phyloP scores from a whole-genome alignment of 2,329 filamentous ascomycete genomes.

The Phialocephala subalpina region DNA sequence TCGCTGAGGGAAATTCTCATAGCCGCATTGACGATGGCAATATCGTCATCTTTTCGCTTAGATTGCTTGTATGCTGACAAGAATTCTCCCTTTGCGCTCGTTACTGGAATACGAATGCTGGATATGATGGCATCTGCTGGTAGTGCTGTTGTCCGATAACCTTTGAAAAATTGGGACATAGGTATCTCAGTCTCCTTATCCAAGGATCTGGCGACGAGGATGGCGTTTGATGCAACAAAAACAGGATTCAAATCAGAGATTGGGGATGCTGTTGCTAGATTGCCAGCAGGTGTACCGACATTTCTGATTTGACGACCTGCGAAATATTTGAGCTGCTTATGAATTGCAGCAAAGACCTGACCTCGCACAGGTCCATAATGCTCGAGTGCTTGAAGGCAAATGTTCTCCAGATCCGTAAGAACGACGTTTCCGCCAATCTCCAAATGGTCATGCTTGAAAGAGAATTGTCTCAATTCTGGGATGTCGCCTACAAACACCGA shows the following conservation, averaged over 20 bases:
- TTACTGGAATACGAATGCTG: conserved; percentile 84
- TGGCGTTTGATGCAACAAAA: conserved; percentile 85
- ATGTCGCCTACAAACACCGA: conserved; percentile 96
- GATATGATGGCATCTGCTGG: conserved; percentile 84
- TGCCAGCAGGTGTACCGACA: conserved; percentile 95
- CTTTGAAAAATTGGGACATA: conserved; percentile 91
- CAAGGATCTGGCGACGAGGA: conserved; percentile 81
- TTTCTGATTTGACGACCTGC: conserved; percentile 96
- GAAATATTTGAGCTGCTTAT: conserved; percentile 95
- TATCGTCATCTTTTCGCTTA: conserved; percentile 97
- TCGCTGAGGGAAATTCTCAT: conserved; percentile 77
- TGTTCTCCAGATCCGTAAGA: conserved; percentile 87
- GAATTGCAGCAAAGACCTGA: conserved; percentile 88
- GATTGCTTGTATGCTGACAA: conserved; percentile 94
- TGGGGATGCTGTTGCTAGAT: conserved; percentile 91
- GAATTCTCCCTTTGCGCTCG: conserved; percentile 78
- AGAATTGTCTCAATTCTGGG: conserved; percentile 83
- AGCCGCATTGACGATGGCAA: conserved; percentile 94
- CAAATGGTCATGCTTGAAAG: conserved; percentile 80
- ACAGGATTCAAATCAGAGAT: conserved; percentile 97
- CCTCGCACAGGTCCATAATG: conserved; percentile 71
- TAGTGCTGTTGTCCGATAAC: conserved; percentile 86
- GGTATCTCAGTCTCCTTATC: conserved; percentile 82
- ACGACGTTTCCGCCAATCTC: conserved; percentile 94
- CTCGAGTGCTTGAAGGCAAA: conserved; percentile 80